These are phyloP conservation scores for Fusarium annulatum DNA, from an alignment of 2,329 filamentous ascomycete species.

Conservation along the genomic window DNA sequence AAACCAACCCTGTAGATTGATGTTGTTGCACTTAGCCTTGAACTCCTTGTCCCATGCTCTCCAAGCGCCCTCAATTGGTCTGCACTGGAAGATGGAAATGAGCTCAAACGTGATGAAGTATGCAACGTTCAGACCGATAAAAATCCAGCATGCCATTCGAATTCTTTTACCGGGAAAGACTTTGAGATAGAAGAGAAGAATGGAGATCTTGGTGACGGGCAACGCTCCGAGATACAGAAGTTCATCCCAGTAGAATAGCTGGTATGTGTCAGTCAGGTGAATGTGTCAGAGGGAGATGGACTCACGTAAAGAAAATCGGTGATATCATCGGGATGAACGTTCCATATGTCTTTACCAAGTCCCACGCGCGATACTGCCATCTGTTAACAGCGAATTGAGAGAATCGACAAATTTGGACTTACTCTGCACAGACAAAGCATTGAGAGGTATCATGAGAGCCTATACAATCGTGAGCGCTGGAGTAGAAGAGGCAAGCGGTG, in stretches of 20 bases:
- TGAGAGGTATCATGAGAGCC: constrained; percentile 19
- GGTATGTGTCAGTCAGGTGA: fast-evolving
- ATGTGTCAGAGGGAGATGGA: fast-evolving
- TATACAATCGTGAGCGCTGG: neutral
- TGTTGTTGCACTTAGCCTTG: constrained; percentile 58
- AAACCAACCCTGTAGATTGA: constrained; percentile 60
- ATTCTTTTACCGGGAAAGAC: constrained; percentile 7
- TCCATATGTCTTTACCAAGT: constrained; percentile 17
- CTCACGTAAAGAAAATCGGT: constrained; percentile 17
- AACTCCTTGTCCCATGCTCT: constrained; percentile 58
- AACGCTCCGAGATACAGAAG: constrained; percentile 13
- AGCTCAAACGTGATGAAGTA: constrained; percentile 44
- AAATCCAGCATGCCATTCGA: constrained; percentile 2
- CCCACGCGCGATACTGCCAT: neutral
- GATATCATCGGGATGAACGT: constrained; percentile 4
- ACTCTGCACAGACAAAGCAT: constrained; percentile 7
- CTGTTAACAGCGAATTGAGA: fast-evolving
- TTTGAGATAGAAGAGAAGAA: constrained; percentile 19
- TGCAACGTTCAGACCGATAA: constrained; percentile 29
- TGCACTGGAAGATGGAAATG: constrained; percentile 59
- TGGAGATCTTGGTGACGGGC: constrained; percentile 9
- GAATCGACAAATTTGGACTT: fast-evolving
- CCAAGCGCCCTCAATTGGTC: constrained; percentile 61
- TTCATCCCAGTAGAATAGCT: constrained; percentile 20
- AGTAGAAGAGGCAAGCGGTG: fast-evolving